Conservation (phyloP, 2,329 filamentous ascomycete genomes). For the Alternaria infectoria region DNA sequence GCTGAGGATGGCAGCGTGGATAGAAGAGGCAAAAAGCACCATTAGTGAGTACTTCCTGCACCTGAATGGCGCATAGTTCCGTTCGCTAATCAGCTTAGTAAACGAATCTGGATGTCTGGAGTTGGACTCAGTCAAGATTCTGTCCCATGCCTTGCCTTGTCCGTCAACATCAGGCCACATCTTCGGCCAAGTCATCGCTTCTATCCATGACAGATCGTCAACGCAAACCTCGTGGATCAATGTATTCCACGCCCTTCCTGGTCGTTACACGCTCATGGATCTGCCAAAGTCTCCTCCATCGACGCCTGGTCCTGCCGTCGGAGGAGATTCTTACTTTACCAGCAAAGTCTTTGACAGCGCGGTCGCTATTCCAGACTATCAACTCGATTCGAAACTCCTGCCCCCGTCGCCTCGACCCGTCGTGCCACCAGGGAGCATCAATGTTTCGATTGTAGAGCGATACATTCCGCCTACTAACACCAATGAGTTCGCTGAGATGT, state of each 20-base stretch:
- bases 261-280: conserved; percentile 66
- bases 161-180: conserved; percentile 58
- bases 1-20: conserved; percentile 39
- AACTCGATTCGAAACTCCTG: conserved; percentile 58
- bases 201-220: conserved; percentile 60
- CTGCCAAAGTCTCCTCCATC: conserved; percentile 68
- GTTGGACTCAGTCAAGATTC: conserved; percentile 58
- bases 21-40: conserved; percentile 36
- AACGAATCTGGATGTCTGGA: conserved; percentile 41
- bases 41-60: conserved; percentile 36
- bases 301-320: conserved; percentile 60
- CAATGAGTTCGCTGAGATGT: conserved; percentile 66
- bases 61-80: not conserved
- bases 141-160: conserved; percentile 67
- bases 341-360: conserved; percentile 67
- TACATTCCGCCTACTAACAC: conserved; percentile 68
- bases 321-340: conserved; percentile 67
- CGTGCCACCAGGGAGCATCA: conserved; percentile 65
- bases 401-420: conserved; percentile 62
- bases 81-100: conserved; percentile 31
- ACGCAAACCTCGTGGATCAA: conserved; percentile 66
- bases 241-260: conserved; percentile 68
- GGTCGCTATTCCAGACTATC: conserved; percentile 64
- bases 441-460: conserved; percentile 67
- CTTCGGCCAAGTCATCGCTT: conserved; percentile 62